A percentile compares a stretch with the other conserved stretches of the same genome.
Evolutionary conservation across 495 filamentous ascomycete species (phyloP).

Genomic region (Thermothielavioides terrestris): DNA sequence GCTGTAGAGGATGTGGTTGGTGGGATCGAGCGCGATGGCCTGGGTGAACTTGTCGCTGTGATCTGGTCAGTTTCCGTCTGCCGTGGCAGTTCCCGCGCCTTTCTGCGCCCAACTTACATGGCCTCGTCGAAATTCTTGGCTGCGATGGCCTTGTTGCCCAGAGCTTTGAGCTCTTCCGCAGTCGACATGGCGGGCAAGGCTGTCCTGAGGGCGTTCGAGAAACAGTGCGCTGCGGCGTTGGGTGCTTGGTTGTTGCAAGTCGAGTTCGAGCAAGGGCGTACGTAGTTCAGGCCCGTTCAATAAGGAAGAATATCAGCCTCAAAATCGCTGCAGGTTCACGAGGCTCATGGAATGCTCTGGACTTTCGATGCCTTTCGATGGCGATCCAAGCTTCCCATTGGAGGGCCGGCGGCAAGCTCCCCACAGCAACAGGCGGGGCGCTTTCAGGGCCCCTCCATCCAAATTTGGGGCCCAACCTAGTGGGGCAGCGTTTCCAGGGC

Average conservation of each 20-base stretch:
- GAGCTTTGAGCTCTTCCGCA: slow-evolving; percentile 71
- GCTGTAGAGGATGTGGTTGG: slow-evolving; percentile 94
- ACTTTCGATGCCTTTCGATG: slow-evolving; percentile 31
- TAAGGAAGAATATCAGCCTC: slow-evolving; percentile 12
- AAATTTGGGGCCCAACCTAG: too few species aligned
- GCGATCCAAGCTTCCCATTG: slow-evolving; percentile 18
- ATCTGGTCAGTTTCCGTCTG: background rate
- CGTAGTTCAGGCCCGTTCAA: background rate
- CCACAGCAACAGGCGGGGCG: slow-evolving; percentile 12
- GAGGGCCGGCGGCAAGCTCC: slow-evolving; percentile 11
- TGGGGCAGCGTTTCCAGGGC: too few species aligned
- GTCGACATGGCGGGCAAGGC: slow-evolving; percentile 31
- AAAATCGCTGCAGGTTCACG: background rate
- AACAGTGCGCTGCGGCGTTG: background rate
- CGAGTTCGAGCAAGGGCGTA: background rate
- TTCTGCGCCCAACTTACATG: slow-evolving; percentile 61
- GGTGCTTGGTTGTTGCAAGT: background rate
- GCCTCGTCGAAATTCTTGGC: slow-evolving; percentile 94
- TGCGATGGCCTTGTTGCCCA: slow-evolving; percentile 96
- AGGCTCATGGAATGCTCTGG: slow-evolving; percentile 26
- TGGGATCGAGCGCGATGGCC: slow-evolving; percentile 80
- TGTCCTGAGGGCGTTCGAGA: background rate
- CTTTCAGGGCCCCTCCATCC: too few species aligned
- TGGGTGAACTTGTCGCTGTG: slow-evolving; percentile 82
- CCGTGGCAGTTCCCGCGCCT: too few species aligned